Conservation (phyloP, 2,329 filamentous ascomycete genomes). For the Diaporthe citriasiana region DNA sequence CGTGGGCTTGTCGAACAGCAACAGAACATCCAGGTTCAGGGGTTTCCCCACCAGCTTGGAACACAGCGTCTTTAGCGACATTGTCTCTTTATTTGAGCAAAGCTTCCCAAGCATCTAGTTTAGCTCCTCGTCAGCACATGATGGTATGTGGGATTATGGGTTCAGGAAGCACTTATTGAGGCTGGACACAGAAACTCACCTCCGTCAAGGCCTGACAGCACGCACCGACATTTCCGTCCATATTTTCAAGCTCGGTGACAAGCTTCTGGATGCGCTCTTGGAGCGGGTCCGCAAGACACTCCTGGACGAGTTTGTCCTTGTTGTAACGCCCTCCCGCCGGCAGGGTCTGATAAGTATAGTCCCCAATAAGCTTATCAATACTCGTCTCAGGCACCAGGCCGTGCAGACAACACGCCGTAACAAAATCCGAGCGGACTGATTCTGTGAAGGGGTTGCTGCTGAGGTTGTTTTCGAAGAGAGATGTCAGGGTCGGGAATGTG, state of each 20-base stretch:
- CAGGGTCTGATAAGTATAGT: slow-evolving; percentile 84
- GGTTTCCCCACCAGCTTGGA: slow-evolving; percentile 80
- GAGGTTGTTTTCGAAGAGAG: slow-evolving; percentile 71
- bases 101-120: slow-evolving; percentile 76
- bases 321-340: slow-evolving; percentile 81
- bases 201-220: slow-evolving; percentile 84
- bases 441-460: slow-evolving; percentile 70
- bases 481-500: slow-evolving; percentile 73
- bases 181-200: slow-evolving; percentile 57
- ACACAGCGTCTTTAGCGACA: slow-evolving; percentile 83
- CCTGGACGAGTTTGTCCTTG: slow-evolving; percentile 82
- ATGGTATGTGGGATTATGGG: too few relatives aligned
- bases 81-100: slow-evolving; percentile 81
- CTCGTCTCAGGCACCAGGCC: slow-evolving; percentile 83
- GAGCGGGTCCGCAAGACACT: slow-evolving; percentile 83
- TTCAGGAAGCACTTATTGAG: neutral
- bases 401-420: slow-evolving; percentile 91
- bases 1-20: slow-evolving; percentile 80
- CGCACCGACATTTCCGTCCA: slow-evolving; percentile 92
- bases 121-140: slow-evolving; percentile 7
- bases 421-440: slow-evolving; percentile 78
- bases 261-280: slow-evolving; percentile 81
- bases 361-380: slow-evolving; percentile 84
- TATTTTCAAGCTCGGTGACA: slow-evolving; percentile 86
- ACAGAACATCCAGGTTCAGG: slow-evolving; percentile 78